A percentile compares a stretch with the other conserved stretches of the same genome.
These are phyloP conservation scores for Ustilago lituana DNA, from an alignment of 1,284 basidiomycete species.

Conservation along the genomic window DNA sequence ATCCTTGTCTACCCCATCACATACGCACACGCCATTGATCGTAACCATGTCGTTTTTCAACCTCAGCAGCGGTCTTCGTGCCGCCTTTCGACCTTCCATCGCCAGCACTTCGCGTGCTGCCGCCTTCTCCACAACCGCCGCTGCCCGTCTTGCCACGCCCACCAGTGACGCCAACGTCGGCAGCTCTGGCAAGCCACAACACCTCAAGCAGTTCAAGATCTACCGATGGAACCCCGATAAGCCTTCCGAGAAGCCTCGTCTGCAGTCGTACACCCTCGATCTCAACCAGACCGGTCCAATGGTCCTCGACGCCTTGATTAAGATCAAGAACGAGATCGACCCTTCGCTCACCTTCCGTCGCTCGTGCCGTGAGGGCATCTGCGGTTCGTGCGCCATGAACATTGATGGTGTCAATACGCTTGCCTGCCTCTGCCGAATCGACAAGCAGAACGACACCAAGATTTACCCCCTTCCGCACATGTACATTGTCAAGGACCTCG, in stretches of 20 bases:
- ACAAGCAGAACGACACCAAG: slow-evolving; percentile 80
- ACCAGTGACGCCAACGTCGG: slow-evolving; percentile 45
- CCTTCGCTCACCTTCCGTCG: slow-evolving; percentile 95
- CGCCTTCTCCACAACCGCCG: slow-evolving; percentile 56
- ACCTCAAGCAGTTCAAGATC: slow-evolving; percentile 66
- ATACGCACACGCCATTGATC: slow-evolving; percentile 1
- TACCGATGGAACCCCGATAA: slow-evolving; percentile 82
- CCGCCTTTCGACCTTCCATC: slow-evolving; percentile 36
- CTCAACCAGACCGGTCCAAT: slow-evolving; percentile 95
- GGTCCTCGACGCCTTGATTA: slow-evolving; percentile 90
- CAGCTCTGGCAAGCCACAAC: slow-evolving; percentile 51
- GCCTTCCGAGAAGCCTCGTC: slow-evolving; percentile 86
- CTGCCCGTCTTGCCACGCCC: slow-evolving; percentile 60
- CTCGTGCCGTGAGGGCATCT: slow-evolving; percentile 97
- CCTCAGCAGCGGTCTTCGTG: slow-evolving; percentile 36
- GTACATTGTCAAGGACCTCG: slow-evolving; percentile 99
- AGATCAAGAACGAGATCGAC: slow-evolving; percentile 99
- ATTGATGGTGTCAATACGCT: slow-evolving; percentile 94
- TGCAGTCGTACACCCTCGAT: slow-evolving; percentile 93
- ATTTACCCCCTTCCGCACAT: slow-evolving; percentile 99
- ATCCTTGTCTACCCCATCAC: neutral
- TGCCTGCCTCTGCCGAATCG: slow-evolving; percentile 95
- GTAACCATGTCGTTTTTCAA: slow-evolving; percentile 42
- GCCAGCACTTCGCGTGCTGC: slow-evolving; percentile 37
- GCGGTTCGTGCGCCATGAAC: slow-evolving; percentile 99